Conservation (phyloP, 1,139 yeast genomes). For the Sugiyamaella grinbergsii region DNA sequence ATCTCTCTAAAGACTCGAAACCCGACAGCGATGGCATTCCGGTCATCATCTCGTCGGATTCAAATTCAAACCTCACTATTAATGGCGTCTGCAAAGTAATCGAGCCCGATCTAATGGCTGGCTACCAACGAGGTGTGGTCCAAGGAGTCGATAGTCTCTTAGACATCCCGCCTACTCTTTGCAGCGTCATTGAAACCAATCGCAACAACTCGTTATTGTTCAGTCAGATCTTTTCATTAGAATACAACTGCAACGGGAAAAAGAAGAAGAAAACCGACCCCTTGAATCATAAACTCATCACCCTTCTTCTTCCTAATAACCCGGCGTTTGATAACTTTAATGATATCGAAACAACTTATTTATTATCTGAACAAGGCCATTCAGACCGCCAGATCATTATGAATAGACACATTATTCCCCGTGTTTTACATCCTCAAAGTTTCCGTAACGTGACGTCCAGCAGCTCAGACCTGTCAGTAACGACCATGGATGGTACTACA, state of each 20-base stretch:
- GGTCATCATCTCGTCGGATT: constrained; percentile 8
- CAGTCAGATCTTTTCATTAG: constrained; percentile 32
- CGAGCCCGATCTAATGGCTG: constrained; percentile 65
- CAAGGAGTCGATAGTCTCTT: constrained; percentile 67
- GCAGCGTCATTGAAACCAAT: constrained; percentile 45
- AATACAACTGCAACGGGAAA: constrained; percentile 29
- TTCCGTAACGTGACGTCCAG: constrained; percentile 36
- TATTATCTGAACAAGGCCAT: constrained; percentile 44
- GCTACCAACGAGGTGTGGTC: constrained; percentile 68
- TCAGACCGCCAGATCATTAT: constrained; percentile 44
- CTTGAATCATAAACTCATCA: constrained; percentile 33
- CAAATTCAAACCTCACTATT: constrained; percentile 2
- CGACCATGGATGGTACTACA: constrained; percentile 35
- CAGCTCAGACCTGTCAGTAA: constrained; percentile 3
- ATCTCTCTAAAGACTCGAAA: constrained; percentile 19
- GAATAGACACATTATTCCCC: constrained; percentile 42
- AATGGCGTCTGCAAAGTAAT: constrained; percentile 51
- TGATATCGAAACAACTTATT: constrained; percentile 52
- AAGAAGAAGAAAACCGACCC: neutral
- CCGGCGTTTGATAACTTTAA: constrained; percentile 44
- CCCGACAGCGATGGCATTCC: constrained; percentile 12
- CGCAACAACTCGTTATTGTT: constrained; percentile 31
- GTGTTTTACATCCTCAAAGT: constrained; percentile 37
- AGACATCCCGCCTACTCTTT: constrained; percentile 48
- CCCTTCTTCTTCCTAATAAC: constrained; percentile 53